These are phyloP conservation scores for Talaromyces verruculosus DNA, from an alignment of 2,329 filamentous ascomycete species.

Conservation along the genomic window DNA sequence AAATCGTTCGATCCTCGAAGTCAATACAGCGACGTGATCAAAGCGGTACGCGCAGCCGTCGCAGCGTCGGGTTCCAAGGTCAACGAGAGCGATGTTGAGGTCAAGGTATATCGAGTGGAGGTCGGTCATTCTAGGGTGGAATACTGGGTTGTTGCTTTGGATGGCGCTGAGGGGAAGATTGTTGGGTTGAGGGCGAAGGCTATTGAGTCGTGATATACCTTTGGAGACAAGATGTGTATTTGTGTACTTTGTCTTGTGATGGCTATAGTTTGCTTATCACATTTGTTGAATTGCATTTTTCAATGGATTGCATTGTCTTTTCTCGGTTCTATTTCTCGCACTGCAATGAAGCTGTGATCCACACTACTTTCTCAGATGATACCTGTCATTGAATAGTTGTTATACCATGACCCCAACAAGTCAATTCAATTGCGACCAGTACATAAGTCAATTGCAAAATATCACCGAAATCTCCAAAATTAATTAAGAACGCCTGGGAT, in stretches of 20 bases:
- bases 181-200: constrained; percentile 77
- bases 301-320: neutral
- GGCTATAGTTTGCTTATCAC: neutral
- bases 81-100: constrained; percentile 50
- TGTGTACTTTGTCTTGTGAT: neutral
- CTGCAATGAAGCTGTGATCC: neutral
- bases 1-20: constrained; percentile 71
- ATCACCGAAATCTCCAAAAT: too few species aligned
- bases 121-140: constrained; percentile 65
- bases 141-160: constrained; percentile 74
- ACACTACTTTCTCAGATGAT: neutral
- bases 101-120: constrained; percentile 72
- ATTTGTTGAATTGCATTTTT: neutral
- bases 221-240: neutral
- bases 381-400: neutral
- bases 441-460: neutral
- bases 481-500: too few species aligned
- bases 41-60: constrained; percentile 55
- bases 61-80: constrained; percentile 30
- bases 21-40: constrained; percentile 57
- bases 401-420: neutral
- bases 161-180: constrained; percentile 59
- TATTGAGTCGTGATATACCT: constrained; percentile 61
- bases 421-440: neutral
- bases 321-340: neutral